A percentile compares a stretch with the other conserved stretches of the same genome.
These are phyloP conservation scores for Musa acuminata DNA, from an alignment of 176 grass and related monocot species.

Conservation along the genomic window DNA sequence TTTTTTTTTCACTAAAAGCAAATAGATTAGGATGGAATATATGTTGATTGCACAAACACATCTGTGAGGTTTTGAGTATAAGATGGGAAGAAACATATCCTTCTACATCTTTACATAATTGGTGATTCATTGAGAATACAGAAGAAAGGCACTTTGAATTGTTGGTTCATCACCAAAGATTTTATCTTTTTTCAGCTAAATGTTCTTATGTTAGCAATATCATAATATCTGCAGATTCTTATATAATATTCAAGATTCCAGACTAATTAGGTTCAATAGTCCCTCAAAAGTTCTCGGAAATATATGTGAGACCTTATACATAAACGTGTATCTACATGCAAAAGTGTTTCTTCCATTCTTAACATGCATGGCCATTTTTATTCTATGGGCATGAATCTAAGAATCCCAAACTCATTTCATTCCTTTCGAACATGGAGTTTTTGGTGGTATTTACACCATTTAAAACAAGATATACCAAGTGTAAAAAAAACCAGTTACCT, in stretches of 20 bases:
- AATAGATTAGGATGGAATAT: not conserved
- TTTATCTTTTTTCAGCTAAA: no score
- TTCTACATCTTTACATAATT: no score
- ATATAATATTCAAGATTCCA: no score
- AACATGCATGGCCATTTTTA: not conserved
- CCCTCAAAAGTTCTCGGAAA: not conserved
- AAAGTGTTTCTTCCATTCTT: not conserved
- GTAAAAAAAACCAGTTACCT: slow-evolving; percentile 31
- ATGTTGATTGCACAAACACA: no score
- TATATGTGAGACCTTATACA: not conserved
- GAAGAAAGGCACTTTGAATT: no score
- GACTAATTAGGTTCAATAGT: not conserved
- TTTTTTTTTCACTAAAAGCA: not conserved
- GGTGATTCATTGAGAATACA: no score
- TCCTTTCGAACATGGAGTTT: not conserved
- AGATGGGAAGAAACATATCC: no score
- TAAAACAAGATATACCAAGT: not conserved
- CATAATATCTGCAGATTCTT: no score
- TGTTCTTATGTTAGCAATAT: no score
- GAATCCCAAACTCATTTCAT: not conserved
- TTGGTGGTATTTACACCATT: not conserved
- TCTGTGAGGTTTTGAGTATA: no score
- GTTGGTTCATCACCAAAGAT: no score
- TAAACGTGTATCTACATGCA: not conserved
- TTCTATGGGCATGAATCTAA: not conserved